Percentiles rank a stretch among this genome's conserved stretches.
phyloP scores from a whole-genome alignment of 2,329 filamentous ascomycete genomes.

The Cladobotryum mycophilum region DNA sequence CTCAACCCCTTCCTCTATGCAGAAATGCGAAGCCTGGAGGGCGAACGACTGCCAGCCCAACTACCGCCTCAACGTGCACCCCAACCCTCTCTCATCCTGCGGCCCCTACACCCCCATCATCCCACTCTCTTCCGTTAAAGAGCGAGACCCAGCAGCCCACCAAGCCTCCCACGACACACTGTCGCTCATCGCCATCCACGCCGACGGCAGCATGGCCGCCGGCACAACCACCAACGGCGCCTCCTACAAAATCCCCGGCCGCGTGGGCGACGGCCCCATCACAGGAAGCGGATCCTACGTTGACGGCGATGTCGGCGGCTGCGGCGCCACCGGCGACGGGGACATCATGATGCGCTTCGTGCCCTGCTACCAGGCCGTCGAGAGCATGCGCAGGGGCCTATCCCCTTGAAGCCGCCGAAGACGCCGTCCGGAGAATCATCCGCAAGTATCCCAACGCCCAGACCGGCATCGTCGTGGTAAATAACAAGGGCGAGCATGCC shows the following conservation, averaged over 20 bases:
- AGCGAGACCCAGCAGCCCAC: no score
- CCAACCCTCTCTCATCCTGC: slow-evolving; percentile 36
- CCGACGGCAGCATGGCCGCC: slow-evolving; percentile 42
- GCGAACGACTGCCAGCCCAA: slow-evolving; percentile 42
- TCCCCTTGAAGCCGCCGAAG: slow-evolving; percentile 39
- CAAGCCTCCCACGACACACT: slow-evolving; percentile 45
- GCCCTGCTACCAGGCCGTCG: slow-evolving; percentile 52
- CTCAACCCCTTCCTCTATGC: slow-evolving; percentile 33
- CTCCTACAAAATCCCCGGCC: slow-evolving; percentile 47
- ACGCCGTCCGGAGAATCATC: slow-evolving; percentile 45
- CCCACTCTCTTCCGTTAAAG: background rate
- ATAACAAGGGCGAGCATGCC: slow-evolving; percentile 42
- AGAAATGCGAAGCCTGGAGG: slow-evolving; percentile 39
- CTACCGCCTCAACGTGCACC: slow-evolving; percentile 41
- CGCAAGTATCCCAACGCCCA: slow-evolving; percentile 38
- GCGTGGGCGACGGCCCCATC: slow-evolving; percentile 51
- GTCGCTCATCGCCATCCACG: slow-evolving; percentile 43
- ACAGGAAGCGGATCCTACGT: slow-evolving; percentile 50
- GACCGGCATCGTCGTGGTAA: slow-evolving; percentile 46
- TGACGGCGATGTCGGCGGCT: slow-evolving; percentile 47
- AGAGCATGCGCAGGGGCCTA: slow-evolving; percentile 45
- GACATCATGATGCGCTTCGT: slow-evolving; percentile 53
- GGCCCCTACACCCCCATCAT: slow-evolving; percentile 42
- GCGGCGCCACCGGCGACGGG: slow-evolving; percentile 51
- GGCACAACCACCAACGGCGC: slow-evolving; percentile 52